phyloP scores from a whole-genome alignment of 257 asterid species.

The Gentiana dahurica region DNA sequence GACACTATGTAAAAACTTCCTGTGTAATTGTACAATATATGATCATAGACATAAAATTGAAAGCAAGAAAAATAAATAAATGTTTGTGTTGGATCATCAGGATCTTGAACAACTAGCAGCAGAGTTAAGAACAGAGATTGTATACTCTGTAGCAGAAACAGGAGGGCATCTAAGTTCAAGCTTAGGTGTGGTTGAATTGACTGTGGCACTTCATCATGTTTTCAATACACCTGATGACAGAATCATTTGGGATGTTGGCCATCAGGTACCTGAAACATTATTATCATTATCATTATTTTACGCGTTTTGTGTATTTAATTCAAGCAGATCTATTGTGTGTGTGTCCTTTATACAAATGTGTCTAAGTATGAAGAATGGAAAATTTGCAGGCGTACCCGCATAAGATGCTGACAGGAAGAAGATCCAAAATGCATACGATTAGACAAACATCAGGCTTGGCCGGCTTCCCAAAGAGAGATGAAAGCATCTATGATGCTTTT shows the following conservation, averaged over 20 bases:
- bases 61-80: too few species aligned
- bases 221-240: slow-evolving; percentile 60
- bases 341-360: not conserved
- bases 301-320: too few species aligned
- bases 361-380: not conserved
- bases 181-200: slow-evolving; percentile 66
- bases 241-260: slow-evolving; percentile 90
- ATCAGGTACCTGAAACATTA: slow-evolving; percentile 36
- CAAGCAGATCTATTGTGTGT: too few species aligned
- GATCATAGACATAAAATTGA: too few species aligned
- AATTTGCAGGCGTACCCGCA: slow-evolving; percentile 59
- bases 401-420: slow-evolving; percentile 68
- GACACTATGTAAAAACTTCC: not conserved
- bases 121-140: slow-evolving; percentile 68
- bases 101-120: slow-evolving; percentile 71
- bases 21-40: not conserved
- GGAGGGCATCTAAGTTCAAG: slow-evolving; percentile 75
- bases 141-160: slow-evolving; percentile 39
- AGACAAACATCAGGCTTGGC: slow-evolving; percentile 62
- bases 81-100: slow-evolving; percentile 15
- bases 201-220: slow-evolving; percentile 80
- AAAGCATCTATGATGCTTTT: slow-evolving; percentile 65
- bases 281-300: not conserved
- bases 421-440: slow-evolving; percentile 62
- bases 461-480: slow-evolving; percentile 69